These are phyloP conservation scores for Pholiota molesta DNA, from an alignment of 768 basidiomycete genomes.

Conservation along the genomic window DNA sequence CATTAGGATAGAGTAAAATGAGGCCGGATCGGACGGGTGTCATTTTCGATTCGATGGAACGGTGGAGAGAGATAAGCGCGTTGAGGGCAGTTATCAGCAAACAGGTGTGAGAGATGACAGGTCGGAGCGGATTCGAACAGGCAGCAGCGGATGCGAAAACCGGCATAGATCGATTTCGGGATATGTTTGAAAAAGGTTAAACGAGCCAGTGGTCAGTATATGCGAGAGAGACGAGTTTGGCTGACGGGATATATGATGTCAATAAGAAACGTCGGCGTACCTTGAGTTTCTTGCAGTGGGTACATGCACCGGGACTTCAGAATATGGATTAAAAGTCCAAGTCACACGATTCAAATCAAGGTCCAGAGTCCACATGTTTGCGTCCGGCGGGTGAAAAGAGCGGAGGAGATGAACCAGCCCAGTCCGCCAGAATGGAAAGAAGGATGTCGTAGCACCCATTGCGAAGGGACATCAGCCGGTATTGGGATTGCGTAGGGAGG, in stretches of 20 bases:
- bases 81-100: background rate
- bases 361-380: constrained; percentile 5
- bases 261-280: constrained; percentile 40
- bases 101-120: background rate
- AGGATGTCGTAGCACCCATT: constrained; percentile 7
- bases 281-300: constrained; percentile 88
- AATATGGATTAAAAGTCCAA: background rate
- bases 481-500: constrained; percentile 12
- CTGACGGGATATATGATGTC: constrained; percentile 11
- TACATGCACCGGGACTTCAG: constrained; percentile 79
- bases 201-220: constrained; percentile 13
- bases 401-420: background rate
- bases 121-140: constrained; percentile 1
- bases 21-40: background rate
- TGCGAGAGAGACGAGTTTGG: constrained; percentile 6
- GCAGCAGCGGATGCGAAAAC: constrained; percentile 7
- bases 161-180: constrained; percentile 11
- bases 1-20: constrained; percentile 1
- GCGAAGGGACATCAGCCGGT: constrained; percentile 10
- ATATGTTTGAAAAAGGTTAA: constrained; percentile 17
- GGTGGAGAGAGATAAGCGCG: constrained; percentile 16
- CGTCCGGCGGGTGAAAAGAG: constrained; percentile 14
- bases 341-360: background rate
- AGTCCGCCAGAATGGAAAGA: background rate
- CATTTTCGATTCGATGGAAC: constrained; percentile 15